Evolutionary conservation across 2,329 filamentous ascomycete genomes (phyloP), one percentile per base, ranked within the genome.

Genomic region (Pseudogymnoascus sp.): DNA sequence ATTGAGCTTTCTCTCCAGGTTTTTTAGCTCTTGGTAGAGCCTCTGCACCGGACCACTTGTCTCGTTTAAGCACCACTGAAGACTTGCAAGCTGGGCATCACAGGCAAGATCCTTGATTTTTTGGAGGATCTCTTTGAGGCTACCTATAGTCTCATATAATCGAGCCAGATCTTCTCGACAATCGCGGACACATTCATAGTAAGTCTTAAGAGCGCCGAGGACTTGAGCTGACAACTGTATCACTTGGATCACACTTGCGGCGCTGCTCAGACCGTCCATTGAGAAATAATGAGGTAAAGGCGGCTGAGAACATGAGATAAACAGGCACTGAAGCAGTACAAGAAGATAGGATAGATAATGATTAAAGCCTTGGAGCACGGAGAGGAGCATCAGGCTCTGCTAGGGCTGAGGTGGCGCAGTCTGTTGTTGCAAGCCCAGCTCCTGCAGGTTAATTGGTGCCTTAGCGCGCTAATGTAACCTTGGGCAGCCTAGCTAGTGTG

Each of bases 201-300:
- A 67, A n/a, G 59, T 60, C 39, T 60, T 60, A 18, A 64, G 62
- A 6, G 38, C 50, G 6, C 59, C 47, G 3, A 59, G 59, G n/a
- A 65, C 39, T 12, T 54, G 16, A 30, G 37, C 28, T 5, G 63
- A 59, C 6, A 65, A 60, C 16, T 65, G 60, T n/a, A 65, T 58
- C 7, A 65, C 58, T 1, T 60, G 60, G 20, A 63, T 62, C 12
- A 67, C 50, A 35, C 59, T 62, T 7, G 60, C 63, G 6, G 60
- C 62, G 9, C 38, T 58, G 20, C 61, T 62, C 6, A 65, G 60
- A n/a, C 43, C 38, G n/a, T 64, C 65, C 63, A 65, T 65, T 35
- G 34, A 14, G 11, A 35, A 35, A 35, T 12, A 14, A 14, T 14
- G 12, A 35, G 34, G 34, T 14, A 6, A 35, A 35, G 6, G 34